Percentiles rank a stretch among this genome's conserved stretches.
phyloP scores from a whole-genome alignment of 1,284 basidiomycete species.

The Ganoderma multipileum region DNA sequence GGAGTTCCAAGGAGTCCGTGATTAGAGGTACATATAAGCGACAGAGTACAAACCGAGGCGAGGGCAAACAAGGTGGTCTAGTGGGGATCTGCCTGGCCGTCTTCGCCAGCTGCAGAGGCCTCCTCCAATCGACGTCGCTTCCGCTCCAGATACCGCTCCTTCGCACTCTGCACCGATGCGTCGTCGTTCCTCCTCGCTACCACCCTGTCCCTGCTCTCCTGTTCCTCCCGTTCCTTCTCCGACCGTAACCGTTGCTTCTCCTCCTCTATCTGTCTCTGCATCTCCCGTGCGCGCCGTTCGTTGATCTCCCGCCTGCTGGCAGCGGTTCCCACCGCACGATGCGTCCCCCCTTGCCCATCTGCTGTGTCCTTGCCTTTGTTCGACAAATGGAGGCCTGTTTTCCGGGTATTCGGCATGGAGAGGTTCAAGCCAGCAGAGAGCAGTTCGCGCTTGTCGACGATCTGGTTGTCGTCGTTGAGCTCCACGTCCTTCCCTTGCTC shows the following conservation, averaged over 20 bases:
- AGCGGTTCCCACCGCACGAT: slow-evolving; percentile 82
- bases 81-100: slow-evolving; percentile 14
- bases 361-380: slow-evolving; percentile 36
- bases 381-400: slow-evolving; percentile 51
- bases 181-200: slow-evolving; percentile 77
- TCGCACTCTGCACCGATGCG: slow-evolving; percentile 73
- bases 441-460: slow-evolving; percentile 95
- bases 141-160: slow-evolving; percentile 78
- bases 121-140: slow-evolving; percentile 82
- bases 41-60: slow-evolving; percentile 9
- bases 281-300: slow-evolving; percentile 76
- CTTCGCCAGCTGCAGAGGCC: slow-evolving; percentile 30
- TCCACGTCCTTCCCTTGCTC: slow-evolving; percentile 89
- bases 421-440: slow-evolving; percentile 93
- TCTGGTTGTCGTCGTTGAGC: slow-evolving; percentile 96
- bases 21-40: slow-evolving; percentile 7
- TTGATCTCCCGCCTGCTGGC: slow-evolving; percentile 83
- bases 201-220: slow-evolving; percentile 61
- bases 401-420: slow-evolving; percentile 79
- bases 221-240: slow-evolving; percentile 66
- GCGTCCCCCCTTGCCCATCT: slow-evolving; percentile 48
- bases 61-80: slow-evolving; percentile 3
- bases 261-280: slow-evolving; percentile 76
- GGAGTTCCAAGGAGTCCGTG: neutral
- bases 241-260: slow-evolving; percentile 66